Percentiles rank a stretch among this genome's conserved stretches.
Evolutionary conservation across 1,139 yeast genomes (phyloP).

Genomic region (Geotrichum candidum): DNA sequence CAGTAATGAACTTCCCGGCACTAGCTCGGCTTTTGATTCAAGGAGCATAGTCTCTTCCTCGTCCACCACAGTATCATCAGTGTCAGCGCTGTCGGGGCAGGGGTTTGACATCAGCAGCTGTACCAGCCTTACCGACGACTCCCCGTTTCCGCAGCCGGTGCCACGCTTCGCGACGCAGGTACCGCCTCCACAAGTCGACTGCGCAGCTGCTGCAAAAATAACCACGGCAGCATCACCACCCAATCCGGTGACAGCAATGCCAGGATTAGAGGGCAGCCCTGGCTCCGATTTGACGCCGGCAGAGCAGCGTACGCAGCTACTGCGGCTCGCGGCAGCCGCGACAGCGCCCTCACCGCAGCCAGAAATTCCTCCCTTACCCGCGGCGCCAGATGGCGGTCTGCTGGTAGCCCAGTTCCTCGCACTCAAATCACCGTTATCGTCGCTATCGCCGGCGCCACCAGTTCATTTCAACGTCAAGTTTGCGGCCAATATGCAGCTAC

Average conservation of each 20-base stretch:
- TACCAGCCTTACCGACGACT: too few species aligned
- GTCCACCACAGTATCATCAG: not conserved
- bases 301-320: conserved; percentile 4
- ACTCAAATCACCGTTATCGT: not conserved
- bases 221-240: too few species aligned
- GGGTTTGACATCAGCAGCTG: too few species aligned
- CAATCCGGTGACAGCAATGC: too few species aligned
- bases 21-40: not conserved
- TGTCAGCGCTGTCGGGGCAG: not conserved
- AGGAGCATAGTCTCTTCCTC: too few species aligned
- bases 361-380: not conserved
- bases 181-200: not conserved
- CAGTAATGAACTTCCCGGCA: too few species aligned
- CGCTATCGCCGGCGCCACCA: not conserved
- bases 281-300: not conserved
- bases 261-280: too few species aligned
- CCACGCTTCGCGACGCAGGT: not conserved
- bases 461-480: conserved; percentile 6
- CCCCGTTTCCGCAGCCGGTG: not conserved
- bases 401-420: conserved; percentile 1
- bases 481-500: not conserved
- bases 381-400: not conserved
- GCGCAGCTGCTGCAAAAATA: not conserved
- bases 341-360: not conserved
- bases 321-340: conserved; percentile 1